These are phyloP conservation scores for Metschnikowia similis DNA, from an alignment of 805 yeast species.

Conservation along the genomic window DNA sequence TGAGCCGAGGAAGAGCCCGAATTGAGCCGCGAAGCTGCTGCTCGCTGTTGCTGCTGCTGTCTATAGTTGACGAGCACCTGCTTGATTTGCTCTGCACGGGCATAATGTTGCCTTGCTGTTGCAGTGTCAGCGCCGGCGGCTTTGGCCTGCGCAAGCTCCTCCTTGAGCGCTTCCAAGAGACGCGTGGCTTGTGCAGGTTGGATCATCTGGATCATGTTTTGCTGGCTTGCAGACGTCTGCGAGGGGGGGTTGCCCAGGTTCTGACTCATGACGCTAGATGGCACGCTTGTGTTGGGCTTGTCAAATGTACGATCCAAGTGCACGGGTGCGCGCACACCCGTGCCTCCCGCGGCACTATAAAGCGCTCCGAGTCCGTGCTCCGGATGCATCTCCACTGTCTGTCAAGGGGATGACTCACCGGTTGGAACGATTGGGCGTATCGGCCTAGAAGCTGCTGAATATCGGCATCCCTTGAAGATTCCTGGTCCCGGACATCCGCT, in stretches of 20 bases:
- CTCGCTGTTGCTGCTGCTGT: conserved; percentile 43
- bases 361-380: too few species aligned
- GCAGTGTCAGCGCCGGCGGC: conserved; percentile 45
- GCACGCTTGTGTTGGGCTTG: background rate
- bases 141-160: conserved; percentile 57
- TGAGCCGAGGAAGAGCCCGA: background rate
- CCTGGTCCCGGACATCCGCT: too few species aligned
- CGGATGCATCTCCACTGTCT: too few species aligned
- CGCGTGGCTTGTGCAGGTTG: conserved; percentile 55
- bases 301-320: background rate
- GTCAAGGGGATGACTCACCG: too few species aligned
- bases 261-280: conserved; percentile 13
- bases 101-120: conserved; percentile 58
- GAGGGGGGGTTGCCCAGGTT: conserved; percentile 4
- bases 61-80: conserved; percentile 54
- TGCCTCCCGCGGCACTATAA: too few species aligned
- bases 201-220: conserved; percentile 18
- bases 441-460: too few species aligned
- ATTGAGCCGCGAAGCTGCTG: conserved; percentile 11
- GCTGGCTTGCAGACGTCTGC: conserved; percentile 11
- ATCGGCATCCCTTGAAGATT: too few species aligned
- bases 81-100: conserved; percentile 61
- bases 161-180: conserved; percentile 54
- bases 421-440: too few species aligned
- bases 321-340: background rate